Evolutionary conservation across 139 green algal genomes (phyloP), one percentile per base, ranked within the genome.

Genomic region (Nannochloris sp.): DNA sequence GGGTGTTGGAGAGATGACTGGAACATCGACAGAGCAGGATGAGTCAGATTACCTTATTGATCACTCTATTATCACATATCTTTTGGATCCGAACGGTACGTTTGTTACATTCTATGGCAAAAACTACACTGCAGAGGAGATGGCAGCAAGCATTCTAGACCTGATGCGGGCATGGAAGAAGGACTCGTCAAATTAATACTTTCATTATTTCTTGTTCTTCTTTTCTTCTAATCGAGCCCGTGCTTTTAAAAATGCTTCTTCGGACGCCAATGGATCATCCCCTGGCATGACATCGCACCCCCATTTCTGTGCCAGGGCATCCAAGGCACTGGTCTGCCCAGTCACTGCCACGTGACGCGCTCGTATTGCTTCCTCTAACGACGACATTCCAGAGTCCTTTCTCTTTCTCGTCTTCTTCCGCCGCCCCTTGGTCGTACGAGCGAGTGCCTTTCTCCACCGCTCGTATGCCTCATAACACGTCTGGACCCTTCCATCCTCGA

Each of bases 21-120:
- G 25, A 30, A 23, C 23, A 37, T 31, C 28, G 3, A 28, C 30
- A 23, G 63, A 49, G 16, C 13, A 56, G 12, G 56, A 53, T n/a
- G 49, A 50, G 1, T 61, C 84, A 5, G 94, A 98, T 63, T 99
- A 99, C 70, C 75, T 99, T 30, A 83, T 99, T 9, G 93, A 99
- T 66, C 93, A 99, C 71, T 96, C 88, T 69, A 99, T 99, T 81
- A 98, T 99, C 71, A 91, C 86, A 30, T 97, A 97, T 76, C 73
- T 97, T 9, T 63, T 97, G 44, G 70, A 93, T 68, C 90, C 90
- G 5, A 66, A 86, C 8, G 91, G 87, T 37, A 79, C 94, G 23
- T 97, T 97, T 74, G 79, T 96, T 11, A 95, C 85, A 2, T 97
- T 97, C 61, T 96, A 87, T 62, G 86, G 84, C 23, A 69, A 77